These are phyloP conservation scores for Pythium aquatile DNA, from an alignment of 352 stramenopile genomes.

Conservation along the genomic window DNA sequence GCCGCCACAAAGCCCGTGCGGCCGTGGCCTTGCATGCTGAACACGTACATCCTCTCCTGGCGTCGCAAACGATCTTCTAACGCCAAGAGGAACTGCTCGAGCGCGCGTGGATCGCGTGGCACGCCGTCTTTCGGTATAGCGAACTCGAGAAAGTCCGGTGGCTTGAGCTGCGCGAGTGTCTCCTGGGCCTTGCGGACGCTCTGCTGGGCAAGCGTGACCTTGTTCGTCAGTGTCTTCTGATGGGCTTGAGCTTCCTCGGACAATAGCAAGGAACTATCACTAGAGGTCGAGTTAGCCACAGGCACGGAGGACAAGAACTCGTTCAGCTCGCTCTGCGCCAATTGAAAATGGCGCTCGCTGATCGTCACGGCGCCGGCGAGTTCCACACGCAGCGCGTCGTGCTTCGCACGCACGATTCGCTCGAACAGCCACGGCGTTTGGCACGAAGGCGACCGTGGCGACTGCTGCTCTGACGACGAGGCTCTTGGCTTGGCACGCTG, in stretches of 20 bases:
- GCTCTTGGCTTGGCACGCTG: not conserved
- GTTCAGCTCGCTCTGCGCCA: slow-evolving; percentile 34
- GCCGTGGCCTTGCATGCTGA: slow-evolving; percentile 67
- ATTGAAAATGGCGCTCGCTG: slow-evolving; percentile 40
- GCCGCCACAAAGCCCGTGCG: slow-evolving; percentile 67
- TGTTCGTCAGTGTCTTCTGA: slow-evolving; percentile 41
- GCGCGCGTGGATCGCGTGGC: slow-evolving; percentile 13
- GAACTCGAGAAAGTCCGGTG: slow-evolving; percentile 54
- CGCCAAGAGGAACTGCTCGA: slow-evolving; percentile 32
- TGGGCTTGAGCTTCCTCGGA: slow-evolving; percentile 20
- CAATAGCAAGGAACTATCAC: not conserved
- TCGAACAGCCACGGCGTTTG: slow-evolving; percentile 47
- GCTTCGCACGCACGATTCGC: slow-evolving; percentile 45
- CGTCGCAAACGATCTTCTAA: slow-evolving; percentile 54
- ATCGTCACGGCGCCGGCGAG: slow-evolving; percentile 38
- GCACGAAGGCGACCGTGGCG: not conserved
- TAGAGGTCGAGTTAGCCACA: slow-evolving; percentile 4
- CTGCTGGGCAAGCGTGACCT: slow-evolving; percentile 47
- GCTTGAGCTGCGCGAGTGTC: slow-evolving; percentile 31
- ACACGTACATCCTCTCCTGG: slow-evolving; percentile 67
- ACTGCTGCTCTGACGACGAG: not conserved
- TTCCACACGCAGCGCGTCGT: slow-evolving; percentile 40
- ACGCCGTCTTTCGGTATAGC: slow-evolving; percentile 49
- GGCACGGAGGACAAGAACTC: slow-evolving; percentile 19
- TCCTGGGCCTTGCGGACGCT: slow-evolving; percentile 37